Evolutionary conservation across 1,284 basidiomycete genomes (phyloP).

Genomic region (Papiliotrema fonsecae): DNA sequence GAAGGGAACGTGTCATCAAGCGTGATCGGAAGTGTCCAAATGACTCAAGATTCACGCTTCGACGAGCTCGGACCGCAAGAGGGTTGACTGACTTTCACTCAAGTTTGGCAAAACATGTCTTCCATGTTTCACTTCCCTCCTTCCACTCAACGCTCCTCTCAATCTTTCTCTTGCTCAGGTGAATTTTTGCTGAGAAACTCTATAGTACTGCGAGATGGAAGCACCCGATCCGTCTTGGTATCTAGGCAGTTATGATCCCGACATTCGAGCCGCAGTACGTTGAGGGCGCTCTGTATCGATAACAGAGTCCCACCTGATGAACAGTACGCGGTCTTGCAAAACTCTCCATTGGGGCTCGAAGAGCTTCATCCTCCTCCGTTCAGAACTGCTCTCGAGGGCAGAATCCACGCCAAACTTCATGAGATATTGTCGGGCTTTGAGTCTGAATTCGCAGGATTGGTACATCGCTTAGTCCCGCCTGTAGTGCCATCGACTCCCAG

Average conservation of each 20-base stretch:
- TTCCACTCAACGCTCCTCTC: no score
- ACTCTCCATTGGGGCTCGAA: background rate
- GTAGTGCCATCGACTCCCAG: background rate
- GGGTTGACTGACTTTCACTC: no score
- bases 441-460: background rate
- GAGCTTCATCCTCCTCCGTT: background rate
- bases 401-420: background rate
- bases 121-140: no score
- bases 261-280: background rate
- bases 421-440: background rate
- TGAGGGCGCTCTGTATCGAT: background rate
- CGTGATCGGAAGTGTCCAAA: no score
- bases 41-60: no score
- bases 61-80: no score
- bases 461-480: background rate
- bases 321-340: background rate
- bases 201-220: no score
- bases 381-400: background rate
- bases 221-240: conserved; percentile 1
- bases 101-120: no score
- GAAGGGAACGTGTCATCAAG: no score
- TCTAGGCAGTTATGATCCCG: background rate
- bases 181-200: no score
- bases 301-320: no score
- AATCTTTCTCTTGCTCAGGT: no score